Conservation (phyloP, 2,329 filamentous ascomycete species). For the Aurifilum marmelostoma region DNA sequence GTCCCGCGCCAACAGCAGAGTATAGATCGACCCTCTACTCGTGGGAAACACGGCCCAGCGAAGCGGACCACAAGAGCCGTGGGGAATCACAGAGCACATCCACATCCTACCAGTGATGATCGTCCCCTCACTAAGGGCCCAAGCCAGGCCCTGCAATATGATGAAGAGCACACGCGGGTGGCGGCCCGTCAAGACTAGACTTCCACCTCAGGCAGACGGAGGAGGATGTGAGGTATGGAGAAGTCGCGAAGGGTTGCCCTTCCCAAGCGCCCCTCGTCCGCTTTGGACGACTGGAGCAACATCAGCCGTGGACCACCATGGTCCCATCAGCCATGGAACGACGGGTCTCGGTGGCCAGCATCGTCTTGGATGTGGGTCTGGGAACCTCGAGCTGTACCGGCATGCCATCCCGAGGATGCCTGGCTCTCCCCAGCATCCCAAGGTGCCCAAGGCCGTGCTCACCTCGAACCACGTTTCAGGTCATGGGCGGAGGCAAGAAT, state of each 20-base stretch:
- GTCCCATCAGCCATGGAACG: background rate
- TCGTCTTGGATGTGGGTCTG: background rate
- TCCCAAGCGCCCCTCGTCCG: background rate
- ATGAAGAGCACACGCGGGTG: background rate
- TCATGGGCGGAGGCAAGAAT: background rate
- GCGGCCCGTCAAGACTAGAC: constrained; percentile 10
- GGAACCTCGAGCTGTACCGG: background rate
- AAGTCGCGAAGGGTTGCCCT: background rate
- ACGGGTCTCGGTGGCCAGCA: background rate
- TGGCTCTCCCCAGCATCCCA: background rate
- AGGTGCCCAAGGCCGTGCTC: background rate
- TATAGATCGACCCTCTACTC: background rate
- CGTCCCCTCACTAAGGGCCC: no score
- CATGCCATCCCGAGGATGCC: background rate
- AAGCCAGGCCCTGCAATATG: background rate
- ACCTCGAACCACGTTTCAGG: background rate
- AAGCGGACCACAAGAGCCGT: constrained; percentile 4
- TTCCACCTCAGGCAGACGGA: background rate
- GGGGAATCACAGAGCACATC: background rate
- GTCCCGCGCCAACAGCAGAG: constrained; percentile 5
- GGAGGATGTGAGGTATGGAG: background rate
- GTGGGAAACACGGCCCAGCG: constrained; percentile 20
- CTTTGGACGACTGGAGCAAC: constrained; percentile 1
- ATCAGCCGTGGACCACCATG: background rate
- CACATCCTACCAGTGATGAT: background rate